A percentile compares a stretch with the other conserved stretches of the same genome.
These are phyloP conservation scores for Paramecium sexaurelia DNA, from an alignment of 73 alveolate genomes.

Conservation along the genomic window DNA sequence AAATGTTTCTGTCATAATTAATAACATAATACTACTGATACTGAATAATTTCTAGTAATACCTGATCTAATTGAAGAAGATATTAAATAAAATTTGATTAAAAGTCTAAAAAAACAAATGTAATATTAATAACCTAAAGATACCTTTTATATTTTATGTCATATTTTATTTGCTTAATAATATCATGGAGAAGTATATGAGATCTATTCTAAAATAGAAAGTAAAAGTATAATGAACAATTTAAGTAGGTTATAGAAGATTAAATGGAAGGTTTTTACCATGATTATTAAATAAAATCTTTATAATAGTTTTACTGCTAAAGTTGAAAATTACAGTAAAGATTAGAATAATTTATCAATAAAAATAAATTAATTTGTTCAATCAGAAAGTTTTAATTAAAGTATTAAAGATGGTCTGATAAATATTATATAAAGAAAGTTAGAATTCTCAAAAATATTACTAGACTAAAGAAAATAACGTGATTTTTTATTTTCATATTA, in stretches of 20 bases:
- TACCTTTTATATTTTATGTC: not conserved
- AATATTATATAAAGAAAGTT: not conserved
- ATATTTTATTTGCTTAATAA: not conserved
- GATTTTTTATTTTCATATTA: not conserved
- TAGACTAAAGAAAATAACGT: not conserved
- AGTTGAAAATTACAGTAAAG: not conserved
- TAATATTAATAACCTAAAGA: not conserved
- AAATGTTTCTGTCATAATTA: not conserved
- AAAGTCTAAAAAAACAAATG: not conserved
- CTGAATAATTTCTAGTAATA: not conserved
- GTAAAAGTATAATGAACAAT: not conserved
- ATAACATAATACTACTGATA: not conserved
- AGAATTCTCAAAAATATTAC: not conserved
- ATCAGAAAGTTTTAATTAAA: constrained; percentile 4
- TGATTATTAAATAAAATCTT: not conserved
- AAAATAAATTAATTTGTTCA: not conserved
- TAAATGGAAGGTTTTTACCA: not conserved
- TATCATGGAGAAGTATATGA: constrained; percentile 2
- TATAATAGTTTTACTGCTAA: not conserved
- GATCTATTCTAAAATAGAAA: not conserved
- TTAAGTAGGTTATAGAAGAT: not conserved
- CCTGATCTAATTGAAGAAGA: not conserved
- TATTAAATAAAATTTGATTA: not conserved
- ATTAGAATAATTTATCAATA: not conserved
- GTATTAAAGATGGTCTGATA: not conserved